Base-by-base conservation (phyloP, 2,329 filamentous ascomycete genomes). In the Colletotrichum incanum region DNA sequence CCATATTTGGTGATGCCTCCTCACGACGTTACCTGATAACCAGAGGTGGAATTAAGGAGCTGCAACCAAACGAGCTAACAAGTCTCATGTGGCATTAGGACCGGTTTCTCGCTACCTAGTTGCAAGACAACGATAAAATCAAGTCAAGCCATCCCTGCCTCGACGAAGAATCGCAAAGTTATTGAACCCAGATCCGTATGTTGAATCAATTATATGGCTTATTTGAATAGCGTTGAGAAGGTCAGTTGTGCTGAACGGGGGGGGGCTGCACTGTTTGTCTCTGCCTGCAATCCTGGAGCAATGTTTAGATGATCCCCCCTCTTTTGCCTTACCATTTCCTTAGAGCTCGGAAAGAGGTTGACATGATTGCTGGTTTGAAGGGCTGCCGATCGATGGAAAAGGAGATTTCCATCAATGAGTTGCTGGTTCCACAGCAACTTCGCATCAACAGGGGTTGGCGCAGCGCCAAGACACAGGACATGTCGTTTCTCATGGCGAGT, bases 331-430 rank as follows among this genome's bases (percentile, higher is more conserved):
- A 1, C 39, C 20, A 16, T 31, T 31, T 23, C 28, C 23, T n/a
- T n/a, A 12, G 20, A 9, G 12, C 1, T 31, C 12, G 16, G 5
- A 28, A n/a, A 23, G 4, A 9, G 31, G 47, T 45, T 26, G 26
- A 39, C 37, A 28, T 59, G 20, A 41, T 23, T 47, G 34, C 37
- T 23, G n/a, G 39, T 16, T 52, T 65, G 43, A 20, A 54, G 20
- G 34, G 50, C 37, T 26, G 58, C 16, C 23, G 59, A 69, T 69
- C 37, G 59, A 47, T 72, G 59, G 65, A 49, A 55, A 55, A 59
- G 23, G 37, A 41, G 39, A 64, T 59, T 72, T 72, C 70, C 70
- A 65, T 72, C 65, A 72, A 72, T 72, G 65, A 60, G 23, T 54
- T 72, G 47, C 41, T 54, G 60, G 39, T 23, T 52, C 59, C 65